Conservation (phyloP, 441 rosid genomes). For the Manihot esculenta region DNA sequence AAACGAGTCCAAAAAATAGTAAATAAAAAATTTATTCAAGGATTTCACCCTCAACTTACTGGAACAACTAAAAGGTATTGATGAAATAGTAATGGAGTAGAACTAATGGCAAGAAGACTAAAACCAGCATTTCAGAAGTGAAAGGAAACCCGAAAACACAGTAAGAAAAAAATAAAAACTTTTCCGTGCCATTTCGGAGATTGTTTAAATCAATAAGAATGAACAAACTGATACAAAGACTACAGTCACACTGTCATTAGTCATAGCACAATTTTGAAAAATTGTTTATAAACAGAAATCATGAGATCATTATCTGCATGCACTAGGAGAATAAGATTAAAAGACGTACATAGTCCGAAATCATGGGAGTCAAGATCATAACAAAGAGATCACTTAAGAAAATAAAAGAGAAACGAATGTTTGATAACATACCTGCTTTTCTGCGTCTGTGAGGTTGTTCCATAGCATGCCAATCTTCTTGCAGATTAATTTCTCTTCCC, state of each 20-base stretch:
- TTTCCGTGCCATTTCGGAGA: neutral
- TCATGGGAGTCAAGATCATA: neutral
- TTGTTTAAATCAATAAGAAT: neutral
- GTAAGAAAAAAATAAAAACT: neutral
- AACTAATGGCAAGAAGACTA: neutral
- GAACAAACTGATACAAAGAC: neutral
- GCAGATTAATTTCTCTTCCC: constrained; percentile 58
- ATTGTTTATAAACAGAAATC: too few species aligned
- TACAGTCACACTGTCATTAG: neutral
- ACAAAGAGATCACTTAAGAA: neutral
- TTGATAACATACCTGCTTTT: constrained; percentile 52
- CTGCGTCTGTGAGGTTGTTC: constrained; percentile 74
- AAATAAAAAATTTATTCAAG: too few species aligned
- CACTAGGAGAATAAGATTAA: neutral
- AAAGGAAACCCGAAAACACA: neutral
- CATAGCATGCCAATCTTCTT: constrained; percentile 69
- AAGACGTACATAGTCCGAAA: neutral
- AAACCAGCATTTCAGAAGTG: neutral
- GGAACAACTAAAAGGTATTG: too few species aligned
- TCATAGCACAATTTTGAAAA: too few species aligned
- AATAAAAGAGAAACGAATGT: neutral
- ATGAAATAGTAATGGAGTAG: neutral
- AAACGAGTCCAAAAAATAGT: too few species aligned
- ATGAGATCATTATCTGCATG: too few species aligned
- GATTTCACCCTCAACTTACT: too few species aligned